Percentiles rank a stretch among this genome's conserved stretches.
phyloP scores from a whole-genome alignment of 495 filamentous ascomycete species.

The Penicillium desertorum region DNA sequence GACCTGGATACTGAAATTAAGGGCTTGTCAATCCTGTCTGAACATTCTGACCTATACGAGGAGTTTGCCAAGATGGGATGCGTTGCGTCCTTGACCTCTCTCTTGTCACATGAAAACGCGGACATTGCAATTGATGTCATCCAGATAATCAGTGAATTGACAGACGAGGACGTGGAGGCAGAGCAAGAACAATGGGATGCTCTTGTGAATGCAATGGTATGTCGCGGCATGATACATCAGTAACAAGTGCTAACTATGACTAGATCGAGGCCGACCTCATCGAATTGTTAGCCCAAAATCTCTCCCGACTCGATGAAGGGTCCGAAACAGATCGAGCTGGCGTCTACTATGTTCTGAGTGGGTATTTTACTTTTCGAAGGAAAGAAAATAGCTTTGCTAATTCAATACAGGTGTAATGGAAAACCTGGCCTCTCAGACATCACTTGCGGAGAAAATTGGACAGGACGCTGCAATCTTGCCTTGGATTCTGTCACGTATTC shows the following conservation, averaged over 20 bases:
- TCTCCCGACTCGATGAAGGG: constrained; percentile 77
- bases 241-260: constrained; percentile 22
- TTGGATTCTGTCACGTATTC: constrained; percentile 75
- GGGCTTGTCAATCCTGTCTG: constrained; percentile 79
- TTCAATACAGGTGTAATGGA: constrained; percentile 63
- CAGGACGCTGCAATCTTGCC: constrained; percentile 62
- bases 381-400: constrained; percentile 11
- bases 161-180: constrained; percentile 89
- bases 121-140: constrained; percentile 93
- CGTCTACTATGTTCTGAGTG: constrained; percentile 79
- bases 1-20: constrained; percentile 91
- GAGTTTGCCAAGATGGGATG: constrained; percentile 82
- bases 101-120: constrained; percentile 93
- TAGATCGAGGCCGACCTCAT: constrained; percentile 76
- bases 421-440: constrained; percentile 72
- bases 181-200: constrained; percentile 79
- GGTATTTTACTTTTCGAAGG: constrained; percentile 7
- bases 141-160: constrained; percentile 89
- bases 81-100: constrained; percentile 68
- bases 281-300: constrained; percentile 78
- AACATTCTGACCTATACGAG: constrained; percentile 80
- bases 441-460: constrained; percentile 68
- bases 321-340: constrained; percentile 78
- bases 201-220: constrained; percentile 75
- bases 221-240: neutral